These are phyloP conservation scores for Mikania micrantha DNA, from an alignment of 129 eudicot species.

Conservation along the genomic window DNA sequence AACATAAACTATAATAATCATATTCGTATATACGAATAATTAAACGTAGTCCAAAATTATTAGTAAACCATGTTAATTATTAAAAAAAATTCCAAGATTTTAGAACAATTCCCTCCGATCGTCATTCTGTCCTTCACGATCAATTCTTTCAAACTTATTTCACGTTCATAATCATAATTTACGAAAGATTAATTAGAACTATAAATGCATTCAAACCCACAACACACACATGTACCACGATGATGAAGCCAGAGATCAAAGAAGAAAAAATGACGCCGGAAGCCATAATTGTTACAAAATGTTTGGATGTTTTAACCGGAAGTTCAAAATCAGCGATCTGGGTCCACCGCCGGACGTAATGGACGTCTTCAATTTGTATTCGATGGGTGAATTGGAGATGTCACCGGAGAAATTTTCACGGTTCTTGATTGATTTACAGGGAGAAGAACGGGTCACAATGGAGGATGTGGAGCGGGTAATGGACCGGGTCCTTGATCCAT, in stretches of 20 bases:
- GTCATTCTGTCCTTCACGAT: slow-evolving; percentile 16
- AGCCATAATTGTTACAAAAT: slow-evolving; percentile 77
- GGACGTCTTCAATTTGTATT: slow-evolving; percentile 46
- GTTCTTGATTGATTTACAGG: slow-evolving; percentile 62
- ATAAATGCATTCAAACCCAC: slow-evolving; percentile 19
- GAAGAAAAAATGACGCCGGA: slow-evolving; percentile 33
- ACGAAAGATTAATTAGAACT: slow-evolving; percentile 3
- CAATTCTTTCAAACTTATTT: slow-evolving; percentile 4
- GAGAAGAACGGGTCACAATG: slow-evolving; percentile 36
- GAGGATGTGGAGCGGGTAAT: slow-evolving; percentile 44
- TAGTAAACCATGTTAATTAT: too few species aligned
- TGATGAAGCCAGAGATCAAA: slow-evolving; percentile 24
- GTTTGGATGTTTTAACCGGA: slow-evolving; percentile 76
- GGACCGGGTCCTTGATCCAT: slow-evolving; percentile 31
- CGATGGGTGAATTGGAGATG: slow-evolving; percentile 43
- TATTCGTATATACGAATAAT: too few species aligned
- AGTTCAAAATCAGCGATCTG: slow-evolving; percentile 64
- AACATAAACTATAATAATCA: too few species aligned
- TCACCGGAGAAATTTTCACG: slow-evolving; percentile 47
- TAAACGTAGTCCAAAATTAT: too few species aligned
- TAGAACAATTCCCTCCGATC: slow-evolving; percentile 21
- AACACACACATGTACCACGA: slow-evolving; percentile 32
- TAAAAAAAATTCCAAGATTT: slow-evolving; percentile 4
- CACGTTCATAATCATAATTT: background rate
- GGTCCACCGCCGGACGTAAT: slow-evolving; percentile 70